These are phyloP conservation scores for Calonectria pseudoreteaudii DNA, from an alignment of 2,329 filamentous ascomycete species.

Conservation along the genomic window DNA sequence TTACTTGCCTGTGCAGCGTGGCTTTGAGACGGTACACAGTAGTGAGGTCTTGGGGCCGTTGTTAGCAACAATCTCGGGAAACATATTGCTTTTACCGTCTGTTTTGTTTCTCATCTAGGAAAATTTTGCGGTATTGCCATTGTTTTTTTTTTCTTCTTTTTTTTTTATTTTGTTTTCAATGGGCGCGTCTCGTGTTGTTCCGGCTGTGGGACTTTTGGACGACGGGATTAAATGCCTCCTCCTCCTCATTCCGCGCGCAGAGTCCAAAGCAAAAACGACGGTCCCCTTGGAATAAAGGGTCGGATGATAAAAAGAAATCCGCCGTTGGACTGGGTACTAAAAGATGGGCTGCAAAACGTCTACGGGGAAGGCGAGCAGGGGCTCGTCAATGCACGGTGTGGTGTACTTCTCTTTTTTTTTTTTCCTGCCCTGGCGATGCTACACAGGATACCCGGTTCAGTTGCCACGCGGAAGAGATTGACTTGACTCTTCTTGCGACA, in stretches of 20 bases:
- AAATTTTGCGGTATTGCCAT: background rate
- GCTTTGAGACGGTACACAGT: constrained; percentile 4
- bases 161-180: background rate
- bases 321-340: background rate
- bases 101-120: constrained; percentile 6
- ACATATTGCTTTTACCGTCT: background rate
- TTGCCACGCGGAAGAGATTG: constrained; percentile 12
- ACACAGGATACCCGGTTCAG: background rate
- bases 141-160: background rate
- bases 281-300: background rate
- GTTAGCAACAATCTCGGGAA: background rate
- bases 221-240: background rate
- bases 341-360: background rate
- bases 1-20: background rate
- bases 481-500: background rate
- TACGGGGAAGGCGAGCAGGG: background rate
- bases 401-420: background rate
- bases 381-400: constrained; percentile 26
- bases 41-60: background rate
- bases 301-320: background rate
- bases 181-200: background rate
- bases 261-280: background rate
- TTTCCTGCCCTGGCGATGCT: background rate
- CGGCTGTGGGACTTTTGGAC: background rate
- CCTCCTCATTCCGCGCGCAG: background rate